Conservation (phyloP, 2,329 filamentous ascomycete species). For the Exserohilum rostratum region DNA sequence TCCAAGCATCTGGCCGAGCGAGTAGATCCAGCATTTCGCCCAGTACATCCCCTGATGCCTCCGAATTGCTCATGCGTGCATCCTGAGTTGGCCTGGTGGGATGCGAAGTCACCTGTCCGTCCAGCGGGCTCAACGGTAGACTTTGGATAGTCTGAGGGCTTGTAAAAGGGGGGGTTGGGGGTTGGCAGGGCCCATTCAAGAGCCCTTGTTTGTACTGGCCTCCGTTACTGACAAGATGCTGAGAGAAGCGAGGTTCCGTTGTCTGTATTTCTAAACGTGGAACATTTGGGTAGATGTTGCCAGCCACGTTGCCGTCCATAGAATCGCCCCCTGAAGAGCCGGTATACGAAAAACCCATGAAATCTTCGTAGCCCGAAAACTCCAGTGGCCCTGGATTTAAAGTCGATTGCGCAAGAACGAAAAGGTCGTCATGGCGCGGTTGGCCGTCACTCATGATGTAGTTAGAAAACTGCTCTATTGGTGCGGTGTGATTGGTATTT, state of each 20-base stretch:
- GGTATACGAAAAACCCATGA: constrained; percentile 6
- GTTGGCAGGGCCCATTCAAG: background rate
- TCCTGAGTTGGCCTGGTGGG: background rate
- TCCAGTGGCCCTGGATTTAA: background rate
- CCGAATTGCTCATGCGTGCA: background rate
- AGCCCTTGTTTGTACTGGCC: background rate
- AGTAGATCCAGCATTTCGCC: constrained; percentile 7
- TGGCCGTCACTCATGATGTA: background rate
- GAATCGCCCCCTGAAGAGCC: background rate
- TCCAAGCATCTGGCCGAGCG: constrained; percentile 3
- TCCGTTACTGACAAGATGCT: background rate
- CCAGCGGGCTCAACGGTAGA: background rate
- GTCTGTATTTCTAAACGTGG: constrained; percentile 1
- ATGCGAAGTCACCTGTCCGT: background rate
- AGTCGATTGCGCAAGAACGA: background rate
- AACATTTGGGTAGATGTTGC: background rate
- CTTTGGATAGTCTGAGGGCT: background rate
- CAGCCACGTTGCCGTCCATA: background rate
- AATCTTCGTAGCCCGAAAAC: constrained; percentile 8
- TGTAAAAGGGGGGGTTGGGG: constrained; percentile 5
- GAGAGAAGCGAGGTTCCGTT: background rate
- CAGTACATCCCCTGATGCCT: constrained; percentile 3
- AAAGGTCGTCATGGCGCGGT: background rate
- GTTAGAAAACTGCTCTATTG: constrained; percentile 5
- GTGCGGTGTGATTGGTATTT: background rate